Conservation (phyloP, 2,329 filamentous ascomycete genomes). For the Penicillium sp. region DNA sequence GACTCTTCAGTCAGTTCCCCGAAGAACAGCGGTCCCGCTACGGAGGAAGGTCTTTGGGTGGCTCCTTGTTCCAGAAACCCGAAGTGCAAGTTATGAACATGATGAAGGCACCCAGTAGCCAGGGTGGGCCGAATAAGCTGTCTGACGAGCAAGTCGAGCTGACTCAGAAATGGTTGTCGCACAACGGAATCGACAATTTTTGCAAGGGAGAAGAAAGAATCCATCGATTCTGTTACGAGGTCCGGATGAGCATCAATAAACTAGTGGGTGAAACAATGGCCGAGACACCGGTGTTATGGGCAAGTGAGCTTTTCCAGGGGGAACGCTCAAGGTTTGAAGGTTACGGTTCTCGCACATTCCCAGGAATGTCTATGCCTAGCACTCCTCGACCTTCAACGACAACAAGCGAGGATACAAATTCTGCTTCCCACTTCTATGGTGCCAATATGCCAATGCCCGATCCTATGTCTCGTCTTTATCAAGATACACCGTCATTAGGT, state of each 20-base stretch:
- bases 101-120: slow-evolving; percentile 74
- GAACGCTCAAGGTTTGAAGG: slow-evolving; percentile 53
- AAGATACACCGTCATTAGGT: slow-evolving; percentile 34
- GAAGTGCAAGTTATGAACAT: slow-evolving; percentile 85
- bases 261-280: slow-evolving; percentile 79
- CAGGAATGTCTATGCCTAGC: slow-evolving; percentile 44
- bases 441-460: slow-evolving; percentile 30
- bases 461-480: slow-evolving; percentile 27
- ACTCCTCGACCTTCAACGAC: slow-evolving; percentile 43
- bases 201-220: slow-evolving; percentile 93
- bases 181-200: slow-evolving; percentile 83
- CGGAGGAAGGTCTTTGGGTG: slow-evolving; percentile 47
- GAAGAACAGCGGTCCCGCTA: slow-evolving; percentile 38
- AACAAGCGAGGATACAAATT: slow-evolving; percentile 42
- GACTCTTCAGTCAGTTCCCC: slow-evolving; percentile 22
- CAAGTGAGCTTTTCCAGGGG: slow-evolving; percentile 79
- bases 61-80: slow-evolving; percentile 69
- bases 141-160: slow-evolving; percentile 92
- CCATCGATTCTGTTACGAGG: slow-evolving; percentile 86
- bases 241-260: slow-evolving; percentile 80
- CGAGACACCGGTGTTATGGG: slow-evolving; percentile 86
- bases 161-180: slow-evolving; percentile 76
- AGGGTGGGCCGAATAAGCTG: slow-evolving; percentile 90
- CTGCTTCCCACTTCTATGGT: slow-evolving; percentile 26
- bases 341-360: slow-evolving; percentile 36